Evolutionary conservation across 768 basidiomycete species (phyloP), one percentile per base, ranked within the genome.

Genomic region (Kwoniella sp.): DNA sequence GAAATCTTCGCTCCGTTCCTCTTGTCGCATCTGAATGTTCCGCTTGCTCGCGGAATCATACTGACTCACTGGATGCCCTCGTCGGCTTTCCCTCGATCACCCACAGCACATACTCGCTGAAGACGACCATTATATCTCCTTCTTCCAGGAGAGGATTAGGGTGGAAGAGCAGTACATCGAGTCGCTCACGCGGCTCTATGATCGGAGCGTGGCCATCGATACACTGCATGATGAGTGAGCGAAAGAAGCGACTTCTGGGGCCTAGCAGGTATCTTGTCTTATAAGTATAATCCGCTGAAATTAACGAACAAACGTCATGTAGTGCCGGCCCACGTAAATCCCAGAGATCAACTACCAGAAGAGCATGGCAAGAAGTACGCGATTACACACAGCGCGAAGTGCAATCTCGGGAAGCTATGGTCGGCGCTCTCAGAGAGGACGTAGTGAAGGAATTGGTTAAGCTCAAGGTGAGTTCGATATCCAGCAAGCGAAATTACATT

Each of bases 331-430:
- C 56, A 17, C 86, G 51, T 9, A 70, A 58, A 87, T 81, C 67
- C 87, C 88, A 53, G 25, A 66, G 11, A 83, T 87, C 23, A 17
- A 67, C 77, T 12, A 66, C 72, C n/a, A 85, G 92, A 61, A 84
- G 84, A 62, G 91, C 87, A 23, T 96, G 93, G 93, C 82, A 82
- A 22, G 93, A 96, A 80, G 85, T 93, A 12, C 84, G 90, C 45
- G 93, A 95, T 75, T 92, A 89, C 73, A 82, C 92, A 26, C 91
- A 92, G 75, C 83, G 92, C 84, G 93, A 96, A 83, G 87, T 88
- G 15, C 89, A 93, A 72, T 86, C 90, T 7, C 86, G 91, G 72
- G 86, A 87, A 66, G 92, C 93, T 0, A 90, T 94, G 81, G 84
- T 90, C 47, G 81, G 84, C 25, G 88, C 89, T 22, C 82, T 95